A percentile compares a stretch with the other conserved stretches of the same genome.
These are phyloP conservation scores for Solanum pimpinellifolium DNA, from an alignment of 257 asterid genomes.

Conservation along the genomic window DNA sequence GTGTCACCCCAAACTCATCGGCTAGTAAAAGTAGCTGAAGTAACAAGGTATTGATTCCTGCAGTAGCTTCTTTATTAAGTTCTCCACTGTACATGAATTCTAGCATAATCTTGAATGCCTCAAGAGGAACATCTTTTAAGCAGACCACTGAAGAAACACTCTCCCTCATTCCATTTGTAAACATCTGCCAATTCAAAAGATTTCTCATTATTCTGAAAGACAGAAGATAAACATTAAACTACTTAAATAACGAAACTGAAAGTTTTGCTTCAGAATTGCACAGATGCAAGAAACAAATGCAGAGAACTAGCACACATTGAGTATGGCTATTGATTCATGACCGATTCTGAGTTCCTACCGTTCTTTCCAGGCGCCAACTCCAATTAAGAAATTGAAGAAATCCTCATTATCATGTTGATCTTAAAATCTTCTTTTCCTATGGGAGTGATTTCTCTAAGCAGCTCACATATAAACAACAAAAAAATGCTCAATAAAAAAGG, in stretches of 20 bases:
- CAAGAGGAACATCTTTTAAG: slow-evolving; percentile 67
- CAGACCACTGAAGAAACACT: slow-evolving; percentile 50
- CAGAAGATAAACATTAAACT: background rate
- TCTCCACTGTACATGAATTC: slow-evolving; percentile 82
- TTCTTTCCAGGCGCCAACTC: background rate
- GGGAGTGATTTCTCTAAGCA: background rate
- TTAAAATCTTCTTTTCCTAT: background rate
- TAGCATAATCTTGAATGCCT: slow-evolving; percentile 67
- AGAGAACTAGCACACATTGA: background rate
- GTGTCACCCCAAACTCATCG: slow-evolving; percentile 81
- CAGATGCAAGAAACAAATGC: background rate
- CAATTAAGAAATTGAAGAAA: background rate
- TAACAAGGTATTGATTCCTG: slow-evolving; percentile 39
- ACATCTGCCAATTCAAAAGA: slow-evolving; percentile 53
- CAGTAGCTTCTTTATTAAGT: slow-evolving; percentile 25
- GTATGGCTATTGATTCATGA: background rate
- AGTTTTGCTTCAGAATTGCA: background rate
- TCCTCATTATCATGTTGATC: background rate
- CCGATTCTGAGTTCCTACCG: background rate
- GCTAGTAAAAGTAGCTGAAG: slow-evolving; percentile 89
- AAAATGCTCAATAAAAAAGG: background rate
- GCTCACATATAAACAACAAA: background rate
- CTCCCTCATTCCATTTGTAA: slow-evolving; percentile 97
- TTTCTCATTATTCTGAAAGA: background rate
- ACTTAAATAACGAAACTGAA: background rate